A percentile compares a stretch with the other conserved stretches of the same genome.
phyloP scores from a whole-genome alignment of 106 monocot genomes.

The Allium fistulosum region DNA sequence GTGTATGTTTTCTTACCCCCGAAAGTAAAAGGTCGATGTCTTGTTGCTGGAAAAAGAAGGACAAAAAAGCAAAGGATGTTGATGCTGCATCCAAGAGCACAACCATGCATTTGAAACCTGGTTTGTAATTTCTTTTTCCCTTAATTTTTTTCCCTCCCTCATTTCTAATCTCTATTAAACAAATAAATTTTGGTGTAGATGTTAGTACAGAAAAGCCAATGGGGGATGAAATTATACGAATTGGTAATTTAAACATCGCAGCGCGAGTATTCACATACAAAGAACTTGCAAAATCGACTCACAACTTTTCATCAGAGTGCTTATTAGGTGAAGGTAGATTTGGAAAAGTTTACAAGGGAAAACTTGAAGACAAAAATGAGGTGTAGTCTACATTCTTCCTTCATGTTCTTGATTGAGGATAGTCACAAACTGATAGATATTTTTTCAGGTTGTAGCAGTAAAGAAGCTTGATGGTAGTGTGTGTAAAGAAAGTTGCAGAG shows the following conservation, averaged over 20 bases:
- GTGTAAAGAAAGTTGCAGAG: slow-evolving; percentile 19
- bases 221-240: slow-evolving; percentile 19
- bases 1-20: background rate
- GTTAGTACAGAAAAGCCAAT: slow-evolving; percentile 9
- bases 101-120: background rate
- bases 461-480: slow-evolving; percentile 24
- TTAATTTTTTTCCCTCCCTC: background rate
- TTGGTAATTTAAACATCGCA: slow-evolving; percentile 15
- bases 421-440: too few species aligned
- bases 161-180: background rate
- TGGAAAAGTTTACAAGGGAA: slow-evolving; percentile 38
- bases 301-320: slow-evolving; percentile 21
- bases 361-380: slow-evolving; percentile 18
- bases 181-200: slow-evolving; percentile 12
- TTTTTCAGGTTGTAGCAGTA: slow-evolving; percentile 22
- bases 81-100: background rate
- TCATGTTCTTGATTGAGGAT: background rate
- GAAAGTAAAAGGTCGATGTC: too few species aligned
- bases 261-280: slow-evolving; percentile 25
- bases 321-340: slow-evolving; percentile 28
- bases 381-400: slow-evolving; percentile 7
- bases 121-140: background rate
- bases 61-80: background rate
- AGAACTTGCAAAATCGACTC: slow-evolving; percentile 24
- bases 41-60: background rate